Conservation (phyloP, 2,329 filamentous ascomycete species). For the Gliomastix tumulicola region DNA sequence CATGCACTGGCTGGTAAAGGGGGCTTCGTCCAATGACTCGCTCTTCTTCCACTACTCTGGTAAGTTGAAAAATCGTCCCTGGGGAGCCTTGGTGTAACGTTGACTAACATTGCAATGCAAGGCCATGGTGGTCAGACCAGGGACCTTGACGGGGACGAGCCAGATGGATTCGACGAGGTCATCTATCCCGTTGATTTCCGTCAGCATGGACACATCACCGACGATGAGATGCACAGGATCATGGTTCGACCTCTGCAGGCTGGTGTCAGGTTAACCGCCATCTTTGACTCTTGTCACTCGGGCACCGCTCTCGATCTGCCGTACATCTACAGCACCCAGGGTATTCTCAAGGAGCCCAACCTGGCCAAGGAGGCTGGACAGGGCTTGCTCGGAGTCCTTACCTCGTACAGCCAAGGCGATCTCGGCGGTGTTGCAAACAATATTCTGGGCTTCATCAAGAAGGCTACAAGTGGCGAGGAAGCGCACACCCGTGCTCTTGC, state of each 20-base stretch:
- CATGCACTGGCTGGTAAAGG: conserved; percentile 98
- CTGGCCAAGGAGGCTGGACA: conserved; percentile 62
- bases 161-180: conserved; percentile 76
- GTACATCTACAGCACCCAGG: conserved; percentile 64
- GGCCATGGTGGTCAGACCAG: conserved; percentile 77
- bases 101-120: too few species aligned
- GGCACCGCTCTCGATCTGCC: conserved; percentile 60
- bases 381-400: conserved; percentile 52
- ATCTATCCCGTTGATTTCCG: conserved; percentile 80
- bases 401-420: conserved; percentile 62
- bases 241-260: conserved; percentile 53
- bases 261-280: conserved; percentile 54
- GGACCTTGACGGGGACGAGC: conserved; percentile 72
- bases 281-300: conserved; percentile 62
- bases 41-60: conserved; percentile 97
- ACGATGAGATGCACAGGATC: conserved; percentile 75
- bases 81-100: too few species aligned
- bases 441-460: conserved; percentile 81
- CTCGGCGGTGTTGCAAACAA: conserved; percentile 75
- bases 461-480: conserved; percentile 75
- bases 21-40: conserved; percentile 85
- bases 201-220: conserved; percentile 72
- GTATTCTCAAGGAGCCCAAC: conserved; percentile 62
- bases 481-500: conserved; percentile 71
- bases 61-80: too few species aligned